phyloP scores from a whole-genome alignment of 352 stramenopile species.

The Aphanomyces euteiches region DNA sequence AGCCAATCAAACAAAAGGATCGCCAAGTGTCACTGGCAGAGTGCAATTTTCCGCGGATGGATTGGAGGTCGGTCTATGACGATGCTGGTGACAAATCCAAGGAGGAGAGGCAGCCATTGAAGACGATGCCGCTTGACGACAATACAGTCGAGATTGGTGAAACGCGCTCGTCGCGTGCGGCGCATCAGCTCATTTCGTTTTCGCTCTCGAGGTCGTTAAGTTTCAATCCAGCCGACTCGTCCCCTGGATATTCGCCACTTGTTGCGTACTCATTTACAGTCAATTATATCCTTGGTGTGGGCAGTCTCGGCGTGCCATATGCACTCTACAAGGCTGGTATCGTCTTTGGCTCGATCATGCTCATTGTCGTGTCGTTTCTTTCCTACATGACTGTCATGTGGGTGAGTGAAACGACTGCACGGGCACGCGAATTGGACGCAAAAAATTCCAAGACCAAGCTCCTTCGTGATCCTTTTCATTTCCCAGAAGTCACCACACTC shows the following conservation, averaged over 20 bases:
- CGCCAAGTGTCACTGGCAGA: not conserved
- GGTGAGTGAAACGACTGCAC: slow-evolving; percentile 72
- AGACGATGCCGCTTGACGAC: not conserved
- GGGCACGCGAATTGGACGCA: slow-evolving; percentile 45
- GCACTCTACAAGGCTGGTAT: slow-evolving; percentile 79
- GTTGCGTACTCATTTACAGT: slow-evolving; percentile 88
- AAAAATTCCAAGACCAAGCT: slow-evolving; percentile 28
- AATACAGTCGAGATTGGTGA: slow-evolving; percentile 53
- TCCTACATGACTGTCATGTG: slow-evolving; percentile 89
- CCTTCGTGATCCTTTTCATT: slow-evolving; percentile 36
- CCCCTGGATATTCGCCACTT: slow-evolving; percentile 53
- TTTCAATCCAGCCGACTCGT: not conserved
- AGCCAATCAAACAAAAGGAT: not conserved
- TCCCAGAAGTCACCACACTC: slow-evolving; percentile 75
- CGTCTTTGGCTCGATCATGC: slow-evolving; percentile 67
- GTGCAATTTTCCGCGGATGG: not conserved
- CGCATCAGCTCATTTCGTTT: slow-evolving; percentile 57
- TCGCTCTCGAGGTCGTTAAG: slow-evolving; percentile 51
- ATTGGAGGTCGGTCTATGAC: slow-evolving; percentile 9
- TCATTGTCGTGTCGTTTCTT: slow-evolving; percentile 72
- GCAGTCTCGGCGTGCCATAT: slow-evolving; percentile 86
- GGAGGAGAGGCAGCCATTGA: not conserved
- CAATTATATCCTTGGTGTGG: slow-evolving; percentile 91
- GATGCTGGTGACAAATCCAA: not conserved
- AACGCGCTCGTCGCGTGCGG: slow-evolving; percentile 64